Conservation (phyloP, 768 basidiomycete species). For the Gyrodon lividus region DNA sequence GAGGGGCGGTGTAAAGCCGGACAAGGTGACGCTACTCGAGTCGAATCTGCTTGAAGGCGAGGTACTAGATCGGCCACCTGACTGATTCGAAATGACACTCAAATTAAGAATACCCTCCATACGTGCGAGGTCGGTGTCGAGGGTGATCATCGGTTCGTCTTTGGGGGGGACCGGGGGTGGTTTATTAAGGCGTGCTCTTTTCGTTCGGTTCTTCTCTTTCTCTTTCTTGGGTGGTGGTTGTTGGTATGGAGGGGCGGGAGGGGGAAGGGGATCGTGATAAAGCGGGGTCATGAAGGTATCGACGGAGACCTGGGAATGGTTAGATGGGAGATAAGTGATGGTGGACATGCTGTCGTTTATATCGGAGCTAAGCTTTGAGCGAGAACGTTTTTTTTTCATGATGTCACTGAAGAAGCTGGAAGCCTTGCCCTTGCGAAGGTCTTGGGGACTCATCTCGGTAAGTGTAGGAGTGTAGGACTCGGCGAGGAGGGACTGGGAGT, state of each 20-base stretch:
- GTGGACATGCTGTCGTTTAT: slow-evolving; percentile 26
- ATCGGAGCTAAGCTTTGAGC: slow-evolving; percentile 39
- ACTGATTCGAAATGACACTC: slow-evolving; percentile 7
- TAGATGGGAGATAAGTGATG: slow-evolving; percentile 40
- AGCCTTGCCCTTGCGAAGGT: slow-evolving; percentile 47
- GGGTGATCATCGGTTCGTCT: slow-evolving; percentile 26
- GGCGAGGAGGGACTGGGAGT: slow-evolving; percentile 26
- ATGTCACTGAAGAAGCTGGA: slow-evolving; percentile 41
- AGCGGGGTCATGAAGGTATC: slow-evolving; percentile 17
- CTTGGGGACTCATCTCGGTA: slow-evolving; percentile 36
- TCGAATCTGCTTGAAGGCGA: slow-evolving; percentile 18
- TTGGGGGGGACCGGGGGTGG: slow-evolving; percentile 21
- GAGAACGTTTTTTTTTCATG: slow-evolving; percentile 41
- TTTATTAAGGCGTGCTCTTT: slow-evolving; percentile 22
- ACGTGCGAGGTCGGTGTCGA: slow-evolving; percentile 40
- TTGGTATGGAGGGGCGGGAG: slow-evolving; percentile 10
- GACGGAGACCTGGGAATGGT: slow-evolving; percentile 30
- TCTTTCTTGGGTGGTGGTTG: slow-evolving; percentile 26
- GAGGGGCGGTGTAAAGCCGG: slow-evolving; percentile 41
- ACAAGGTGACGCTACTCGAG: slow-evolving; percentile 36
- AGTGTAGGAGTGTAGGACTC: slow-evolving; percentile 30
- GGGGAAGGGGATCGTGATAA: neutral
- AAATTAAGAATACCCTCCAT: slow-evolving; percentile 82
- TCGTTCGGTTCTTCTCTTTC: slow-evolving; percentile 22
- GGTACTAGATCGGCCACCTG: slow-evolving; percentile 18